These are phyloP conservation scores for Brassica napus DNA, from an alignment of 345 rosid species.

Conservation along the genomic window DNA sequence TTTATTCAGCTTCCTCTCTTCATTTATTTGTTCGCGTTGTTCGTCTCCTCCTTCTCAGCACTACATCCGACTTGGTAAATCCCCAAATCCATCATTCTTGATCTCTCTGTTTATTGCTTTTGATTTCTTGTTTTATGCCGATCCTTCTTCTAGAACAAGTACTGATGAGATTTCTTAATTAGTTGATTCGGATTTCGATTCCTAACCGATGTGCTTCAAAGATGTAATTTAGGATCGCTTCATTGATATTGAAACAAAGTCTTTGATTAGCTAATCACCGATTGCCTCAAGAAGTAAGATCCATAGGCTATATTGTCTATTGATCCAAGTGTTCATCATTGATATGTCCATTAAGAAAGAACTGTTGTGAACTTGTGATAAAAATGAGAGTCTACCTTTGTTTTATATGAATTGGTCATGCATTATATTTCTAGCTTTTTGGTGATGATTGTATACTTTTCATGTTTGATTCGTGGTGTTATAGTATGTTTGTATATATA, in stretches of 20 bases:
- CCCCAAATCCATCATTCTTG: not conserved
- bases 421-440: not conserved
- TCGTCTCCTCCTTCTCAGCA: conserved; percentile 9
- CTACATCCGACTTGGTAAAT: conserved; percentile 32
- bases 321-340: not conserved
- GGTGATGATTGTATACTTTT: not conserved
- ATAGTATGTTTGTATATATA: not conserved
- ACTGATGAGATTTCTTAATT: not conserved
- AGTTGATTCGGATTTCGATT: not conserved
- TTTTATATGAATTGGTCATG: not conserved
- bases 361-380: not conserved
- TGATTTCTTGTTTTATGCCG: not conserved
- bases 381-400: not conserved
- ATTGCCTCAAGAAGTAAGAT: not conserved
- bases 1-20: not conserved
- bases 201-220: not conserved
- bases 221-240: not conserved
- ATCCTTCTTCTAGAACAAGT: not conserved
- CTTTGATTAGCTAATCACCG: not conserved
- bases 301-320: not conserved
- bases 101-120: not conserved
- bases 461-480: not conserved
- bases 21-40: not conserved
- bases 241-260: not conserved
- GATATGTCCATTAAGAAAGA: not conserved